phyloP scores from a whole-genome alignment of 2,329 filamentous ascomycete species.

The Cadophora gregata region DNA sequence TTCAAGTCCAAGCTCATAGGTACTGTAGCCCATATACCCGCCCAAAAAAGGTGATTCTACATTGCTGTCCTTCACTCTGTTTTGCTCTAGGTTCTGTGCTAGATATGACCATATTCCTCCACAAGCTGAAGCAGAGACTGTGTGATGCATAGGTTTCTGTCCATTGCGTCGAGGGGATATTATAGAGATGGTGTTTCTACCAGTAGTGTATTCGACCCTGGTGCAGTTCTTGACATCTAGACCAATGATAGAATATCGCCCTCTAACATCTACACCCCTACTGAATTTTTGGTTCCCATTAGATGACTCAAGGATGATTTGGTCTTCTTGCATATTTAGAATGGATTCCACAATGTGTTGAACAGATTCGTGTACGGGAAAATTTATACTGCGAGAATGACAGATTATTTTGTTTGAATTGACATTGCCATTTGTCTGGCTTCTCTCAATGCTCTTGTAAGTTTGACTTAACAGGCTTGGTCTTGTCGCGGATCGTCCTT shows the following conservation, averaged over 20 bases:
- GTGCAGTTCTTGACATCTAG: conserved; percentile 63
- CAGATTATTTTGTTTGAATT: conserved; percentile 44
- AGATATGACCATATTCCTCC: conserved; percentile 44
- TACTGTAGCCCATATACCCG: conserved; percentile 71
- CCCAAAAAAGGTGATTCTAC: conserved; percentile 67
- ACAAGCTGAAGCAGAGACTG: conserved; percentile 16
- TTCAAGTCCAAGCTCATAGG: conserved; percentile 70
- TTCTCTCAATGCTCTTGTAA: conserved; percentile 9
- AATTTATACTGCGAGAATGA: conserved; percentile 49
- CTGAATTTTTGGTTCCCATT: conserved; percentile 56
- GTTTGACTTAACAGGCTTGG: conserved; percentile 39
- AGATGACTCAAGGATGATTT: conserved; percentile 65
- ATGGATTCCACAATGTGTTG: conserved; percentile 59
- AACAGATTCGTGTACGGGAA: conserved; percentile 55
- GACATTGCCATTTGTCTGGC: neutral
- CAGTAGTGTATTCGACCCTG: conserved; percentile 62
- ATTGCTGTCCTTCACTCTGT: conserved; percentile 46
- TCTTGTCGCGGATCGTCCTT: conserved; percentile 36
- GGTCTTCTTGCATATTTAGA: conserved; percentile 46
- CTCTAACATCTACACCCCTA: conserved; percentile 56
- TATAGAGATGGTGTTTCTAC: conserved; percentile 45
- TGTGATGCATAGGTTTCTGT: neutral
- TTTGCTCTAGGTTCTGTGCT: conserved; percentile 48
- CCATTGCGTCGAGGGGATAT: conserved; percentile 16
- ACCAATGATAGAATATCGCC: conserved; percentile 77